Evolutionary conservation across 257 asterid species (phyloP).

Genomic region (Marsdenia floribunda): DNA sequence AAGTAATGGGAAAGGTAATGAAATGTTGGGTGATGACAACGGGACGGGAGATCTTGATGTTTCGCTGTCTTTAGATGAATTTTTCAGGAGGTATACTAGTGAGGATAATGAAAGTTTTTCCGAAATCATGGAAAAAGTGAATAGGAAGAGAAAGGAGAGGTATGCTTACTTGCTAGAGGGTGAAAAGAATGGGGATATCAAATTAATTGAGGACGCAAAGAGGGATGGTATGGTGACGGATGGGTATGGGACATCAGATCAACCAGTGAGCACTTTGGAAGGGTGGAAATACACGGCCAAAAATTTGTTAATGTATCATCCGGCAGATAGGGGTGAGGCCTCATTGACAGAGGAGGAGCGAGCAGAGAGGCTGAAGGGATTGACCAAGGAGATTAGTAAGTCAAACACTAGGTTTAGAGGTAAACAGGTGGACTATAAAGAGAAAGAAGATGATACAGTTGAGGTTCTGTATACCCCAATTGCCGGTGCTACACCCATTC

Average conservation of each 20-base stretch:
- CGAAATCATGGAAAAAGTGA: slow-evolving; percentile 59
- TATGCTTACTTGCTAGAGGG: slow-evolving; percentile 68
- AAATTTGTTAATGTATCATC: slow-evolving; percentile 89
- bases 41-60: slow-evolving; percentile 42
- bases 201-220: slow-evolving; percentile 50
- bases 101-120: slow-evolving; percentile 92
- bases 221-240: slow-evolving; percentile 59
- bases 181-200: slow-evolving; percentile 33
- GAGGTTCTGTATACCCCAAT: slow-evolving; percentile 69
- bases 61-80: slow-evolving; percentile 61
- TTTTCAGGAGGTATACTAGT: slow-evolving; percentile 78
- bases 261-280: slow-evolving; percentile 64
- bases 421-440: slow-evolving; percentile 45
- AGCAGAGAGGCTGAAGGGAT: slow-evolving; percentile 60
- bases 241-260: slow-evolving; percentile 90
- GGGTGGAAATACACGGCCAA: slow-evolving; percentile 87
- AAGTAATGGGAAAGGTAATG: background rate
- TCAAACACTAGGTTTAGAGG: slow-evolving; percentile 75
- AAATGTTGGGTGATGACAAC: slow-evolving; percentile 13
- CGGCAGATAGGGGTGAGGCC: slow-evolving; percentile 79
- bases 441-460: slow-evolving; percentile 48
- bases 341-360: slow-evolving; percentile 72
- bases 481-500: slow-evolving; percentile 72
- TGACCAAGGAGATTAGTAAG: slow-evolving; percentile 72
- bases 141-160: slow-evolving; percentile 69